Base-by-base conservation (phyloP, 2,329 filamentous ascomycete genomes). In the Huntiella bhutanensis region DNA sequence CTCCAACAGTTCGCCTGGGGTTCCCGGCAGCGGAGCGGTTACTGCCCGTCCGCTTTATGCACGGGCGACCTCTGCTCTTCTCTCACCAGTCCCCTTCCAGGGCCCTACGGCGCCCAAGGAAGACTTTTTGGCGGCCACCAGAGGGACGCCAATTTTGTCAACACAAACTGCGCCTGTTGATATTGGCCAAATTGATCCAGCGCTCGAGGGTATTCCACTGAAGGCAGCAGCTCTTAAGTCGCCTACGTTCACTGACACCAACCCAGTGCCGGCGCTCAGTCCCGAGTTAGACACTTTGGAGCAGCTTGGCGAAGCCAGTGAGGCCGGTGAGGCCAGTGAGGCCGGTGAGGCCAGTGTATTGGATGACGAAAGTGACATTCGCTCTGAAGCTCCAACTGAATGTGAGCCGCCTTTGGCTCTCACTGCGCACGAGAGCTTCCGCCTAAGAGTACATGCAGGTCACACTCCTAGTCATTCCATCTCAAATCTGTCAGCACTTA, bases 391-490 rank as follows among this genome's bases (percentile, higher is more conserved):
- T 12, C 39, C 39, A 19, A 41, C 17, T n/a, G 39, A 41, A 41
- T 61, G 64, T 33, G 59, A 64, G 44, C 68, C 68, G 2, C 57
- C 68, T 44, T 59, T 68, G 51, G 62, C 63, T 6, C 59, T 73
- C 33, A 62, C 61, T 17, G 67, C 66, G 5, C 62, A 66, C 4
- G 71, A 69, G 53, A 62, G 63, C 38, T 62, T 61, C 42, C 64
- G 74, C 39, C 65, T 76, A 36, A 75, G 66, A 0, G 71, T 78
- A 66, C 69, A 77, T 56, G 74, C 74, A 15, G 74, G 74, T 1
- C 74, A 77, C 56, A 77, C 74, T 1, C 74, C 74, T 5, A 76
- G 67, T 43, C 73, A 76, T 55, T 74, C 71, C 1, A 59, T 75
- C 8, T 73, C 73, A 4, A 57, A 67, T 2, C 58, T 73, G 12